A percentile compares a stretch with the other conserved stretches of the same genome.
Evolutionary conservation across 1,284 basidiomycete species (phyloP).

Genomic region (Agroathelia rolfsii): DNA sequence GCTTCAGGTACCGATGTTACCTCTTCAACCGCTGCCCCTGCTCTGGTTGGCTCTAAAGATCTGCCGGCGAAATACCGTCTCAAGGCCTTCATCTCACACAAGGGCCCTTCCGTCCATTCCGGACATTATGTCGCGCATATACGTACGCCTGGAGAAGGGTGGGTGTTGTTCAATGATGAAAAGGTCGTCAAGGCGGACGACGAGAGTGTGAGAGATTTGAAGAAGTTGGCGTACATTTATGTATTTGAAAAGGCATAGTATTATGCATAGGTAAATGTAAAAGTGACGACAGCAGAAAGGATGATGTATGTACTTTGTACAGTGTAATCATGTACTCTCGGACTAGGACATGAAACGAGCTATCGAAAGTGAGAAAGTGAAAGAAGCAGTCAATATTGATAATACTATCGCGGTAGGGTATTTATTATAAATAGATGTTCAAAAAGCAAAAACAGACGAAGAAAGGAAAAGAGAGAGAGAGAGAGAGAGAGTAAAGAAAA

Average conservation of each 20-base stretch:
- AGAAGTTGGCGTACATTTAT: constrained; percentile 81
- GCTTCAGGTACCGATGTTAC: constrained; percentile 16
- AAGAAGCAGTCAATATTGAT: no score
- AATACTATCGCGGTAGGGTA: no score
- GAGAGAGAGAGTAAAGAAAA: no score
- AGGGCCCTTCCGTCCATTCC: constrained; percentile 89
- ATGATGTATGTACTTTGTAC: no score
- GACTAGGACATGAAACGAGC: no score
- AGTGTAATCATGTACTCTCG: no score
- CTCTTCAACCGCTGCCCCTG: constrained; percentile 10
- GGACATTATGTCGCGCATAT: constrained; percentile 92
- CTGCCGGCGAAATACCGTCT: constrained; percentile 76
- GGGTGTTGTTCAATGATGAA: constrained; percentile 93
- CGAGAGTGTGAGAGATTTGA: constrained; percentile 64
- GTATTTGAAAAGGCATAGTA: constrained; percentile 60
- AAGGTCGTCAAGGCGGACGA: constrained; percentile 84
- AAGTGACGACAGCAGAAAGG: no score
- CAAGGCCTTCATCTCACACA: constrained; percentile 94
- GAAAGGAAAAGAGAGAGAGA: no score
- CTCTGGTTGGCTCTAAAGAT: constrained; percentile 37
- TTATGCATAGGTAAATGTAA: no score
- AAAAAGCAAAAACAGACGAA: no score
- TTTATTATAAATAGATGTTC: no score
- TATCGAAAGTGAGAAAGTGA: no score
- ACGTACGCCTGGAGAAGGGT: constrained; percentile 35